These are phyloP conservation scores for Coprinopsis marcescibilis DNA, from an alignment of 768 basidiomycete species.

Conservation along the genomic window DNA sequence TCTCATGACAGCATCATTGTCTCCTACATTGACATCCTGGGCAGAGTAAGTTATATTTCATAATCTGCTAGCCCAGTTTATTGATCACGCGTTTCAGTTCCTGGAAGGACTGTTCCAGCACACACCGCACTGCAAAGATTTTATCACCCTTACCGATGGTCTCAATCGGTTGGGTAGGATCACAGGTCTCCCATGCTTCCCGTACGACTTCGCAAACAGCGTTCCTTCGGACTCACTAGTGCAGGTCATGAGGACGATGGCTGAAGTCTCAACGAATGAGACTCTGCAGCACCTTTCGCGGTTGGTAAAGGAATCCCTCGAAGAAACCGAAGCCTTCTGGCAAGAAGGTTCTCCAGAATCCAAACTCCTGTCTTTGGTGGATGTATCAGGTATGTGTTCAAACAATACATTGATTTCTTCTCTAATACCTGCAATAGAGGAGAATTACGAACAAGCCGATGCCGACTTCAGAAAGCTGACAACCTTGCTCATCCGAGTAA, in stretches of 20 bases:
- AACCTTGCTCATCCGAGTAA: constrained; percentile 71
- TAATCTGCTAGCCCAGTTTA: not conserved
- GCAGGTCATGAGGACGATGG: constrained; percentile 83
- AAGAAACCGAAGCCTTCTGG: constrained; percentile 72
- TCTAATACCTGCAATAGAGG: constrained; percentile 32
- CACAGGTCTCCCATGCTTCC: constrained; percentile 79
- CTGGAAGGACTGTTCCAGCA: constrained; percentile 94
- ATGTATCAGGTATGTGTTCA: constrained; percentile 37
- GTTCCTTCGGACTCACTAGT: constrained; percentile 83
- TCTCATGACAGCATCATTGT: constrained; percentile 73
- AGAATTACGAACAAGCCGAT: constrained; percentile 48
- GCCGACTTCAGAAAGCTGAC: constrained; percentile 66
- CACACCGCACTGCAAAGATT: constrained; percentile 83
- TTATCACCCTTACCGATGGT: constrained; percentile 69
- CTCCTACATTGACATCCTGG: constrained; percentile 72
- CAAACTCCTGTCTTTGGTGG: constrained; percentile 60
- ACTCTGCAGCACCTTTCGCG: constrained; percentile 66
- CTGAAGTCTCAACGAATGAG: constrained; percentile 76
- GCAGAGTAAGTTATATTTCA: constrained; percentile 55
- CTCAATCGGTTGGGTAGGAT: constrained; percentile 70
- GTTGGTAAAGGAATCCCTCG: constrained; percentile 64
- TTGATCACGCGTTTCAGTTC: constrained; percentile 47
- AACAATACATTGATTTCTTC: constrained; percentile 1
- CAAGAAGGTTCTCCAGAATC: constrained; percentile 44
- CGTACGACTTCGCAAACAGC: constrained; percentile 83